Evolutionary conservation across 1,284 basidiomycete species (phyloP), one percentile per base, ranked within the genome.

Genomic region (Singerocomus rubriflavus): DNA sequence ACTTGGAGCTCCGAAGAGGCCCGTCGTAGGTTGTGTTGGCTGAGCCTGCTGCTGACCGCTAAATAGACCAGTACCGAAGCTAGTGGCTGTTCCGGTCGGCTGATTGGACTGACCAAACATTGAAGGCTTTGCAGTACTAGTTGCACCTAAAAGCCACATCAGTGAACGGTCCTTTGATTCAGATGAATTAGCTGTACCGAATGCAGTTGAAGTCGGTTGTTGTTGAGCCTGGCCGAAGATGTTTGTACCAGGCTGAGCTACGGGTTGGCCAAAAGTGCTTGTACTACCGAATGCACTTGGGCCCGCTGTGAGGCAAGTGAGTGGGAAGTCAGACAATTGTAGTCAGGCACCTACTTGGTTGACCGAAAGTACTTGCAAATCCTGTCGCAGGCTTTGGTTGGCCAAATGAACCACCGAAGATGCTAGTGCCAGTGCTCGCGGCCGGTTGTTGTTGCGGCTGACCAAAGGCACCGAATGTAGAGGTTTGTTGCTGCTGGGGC

Each of bases 111-210:
- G 68, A 33, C 71, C 65, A 50, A 80, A 77, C 42, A 74, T 60
- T 13, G 70, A 67, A n/a, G 79, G 70, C 49, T 80, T 81, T 25
- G 70, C 56, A n/a, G 71, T 64, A 44, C 67, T 65, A 44, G 60
- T 59, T 53, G 57, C 44, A 50, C 57, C 65, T 67, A 21, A 25
- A 31, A 35, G 27, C 26, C 8, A 48, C 16, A 27, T 67, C 11
- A 51, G 30, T 21, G 34, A 39, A 41, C 5, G 14, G 2, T 31
- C 34, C 14, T n/a, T 43, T 17, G 21, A 14, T 41, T 17, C 4
- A 16, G 32, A 45, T 13, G n/a, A 48, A 49, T 25, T 21, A 3
- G 54, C 49, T 39, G 29, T 52, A 64, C 55, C 54, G 21, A 67
- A 70, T 12, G 53, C 11, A 7, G 47, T 44, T 26, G 67, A 64